These are phyloP conservation scores for Vitis rotundifolia DNA, from an alignment of 164 flowering plant species.

Conservation along the genomic window DNA sequence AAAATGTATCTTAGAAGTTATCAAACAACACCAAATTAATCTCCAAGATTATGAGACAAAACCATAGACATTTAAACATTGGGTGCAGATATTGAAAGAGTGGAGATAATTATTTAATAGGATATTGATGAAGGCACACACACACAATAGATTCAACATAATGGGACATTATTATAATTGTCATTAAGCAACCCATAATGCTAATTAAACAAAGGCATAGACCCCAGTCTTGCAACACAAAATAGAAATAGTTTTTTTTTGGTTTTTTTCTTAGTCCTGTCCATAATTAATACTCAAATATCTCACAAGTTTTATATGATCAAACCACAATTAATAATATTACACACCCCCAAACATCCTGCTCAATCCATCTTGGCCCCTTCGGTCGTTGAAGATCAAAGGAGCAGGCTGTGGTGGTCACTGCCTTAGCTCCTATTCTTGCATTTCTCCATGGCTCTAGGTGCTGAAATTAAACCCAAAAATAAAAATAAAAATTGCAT, in stretches of 20 bases:
- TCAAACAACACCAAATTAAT: no score
- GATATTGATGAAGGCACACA: not conserved
- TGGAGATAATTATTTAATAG: not conserved
- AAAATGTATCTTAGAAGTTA: no score
- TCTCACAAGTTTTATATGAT: not conserved
- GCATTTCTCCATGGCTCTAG: constrained; percentile 44
- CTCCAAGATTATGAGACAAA: no score
- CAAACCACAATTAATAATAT: not conserved
- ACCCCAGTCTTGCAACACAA: constrained; percentile 9
- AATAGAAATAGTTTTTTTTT: not conserved
- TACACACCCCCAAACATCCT: constrained; percentile 7
- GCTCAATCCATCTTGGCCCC: constrained; percentile 20
- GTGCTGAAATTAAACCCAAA: constrained; percentile 26
- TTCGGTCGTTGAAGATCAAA: constrained; percentile 14
- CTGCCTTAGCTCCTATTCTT: constrained; percentile 32
- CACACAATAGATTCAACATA: not conserved
- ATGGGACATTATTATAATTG: constrained; percentile 5
- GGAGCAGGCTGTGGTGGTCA: constrained; percentile 10
- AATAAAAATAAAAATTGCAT: not conserved
- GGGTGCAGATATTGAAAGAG: no score
- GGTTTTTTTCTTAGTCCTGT: constrained; percentile 1
- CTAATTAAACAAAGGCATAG: constrained; percentile 3
- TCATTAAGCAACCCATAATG: constrained; percentile 10
- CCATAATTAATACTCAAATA: constrained; percentile 2
- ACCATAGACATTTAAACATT: no score